A percentile compares a stretch with the other conserved stretches of the same genome.
These are phyloP conservation scores for Edaphochlamys debaryana DNA, from an alignment of 139 green algal species.

Conservation along the genomic window DNA sequence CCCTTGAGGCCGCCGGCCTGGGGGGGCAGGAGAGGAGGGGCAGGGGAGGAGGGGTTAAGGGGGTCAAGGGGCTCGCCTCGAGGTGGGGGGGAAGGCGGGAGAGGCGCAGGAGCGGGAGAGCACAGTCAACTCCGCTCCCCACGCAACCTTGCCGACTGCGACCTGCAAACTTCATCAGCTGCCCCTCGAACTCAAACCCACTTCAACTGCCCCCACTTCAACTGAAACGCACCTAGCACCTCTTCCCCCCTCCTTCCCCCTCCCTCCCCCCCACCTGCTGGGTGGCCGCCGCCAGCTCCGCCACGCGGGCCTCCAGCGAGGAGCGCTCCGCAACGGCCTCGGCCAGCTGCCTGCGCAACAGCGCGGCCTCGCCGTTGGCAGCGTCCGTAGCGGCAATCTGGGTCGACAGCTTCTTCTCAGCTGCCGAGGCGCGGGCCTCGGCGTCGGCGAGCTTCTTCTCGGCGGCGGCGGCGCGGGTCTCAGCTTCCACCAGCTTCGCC, in stretches of 20 bases:
- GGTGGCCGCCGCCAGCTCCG: constrained; percentile 1
- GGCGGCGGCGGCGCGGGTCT: neutral
- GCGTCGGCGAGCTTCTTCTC: neutral
- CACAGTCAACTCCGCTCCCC: no score
- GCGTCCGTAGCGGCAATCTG: neutral
- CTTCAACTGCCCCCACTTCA: neutral
- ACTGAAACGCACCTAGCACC: no score
- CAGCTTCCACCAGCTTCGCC: neutral
- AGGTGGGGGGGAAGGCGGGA: neutral
- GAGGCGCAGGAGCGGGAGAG: neutral
- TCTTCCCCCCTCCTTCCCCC: neutral
- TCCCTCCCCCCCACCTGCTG: neutral
- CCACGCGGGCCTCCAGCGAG: neutral
- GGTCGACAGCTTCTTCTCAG: neutral
- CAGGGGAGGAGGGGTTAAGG: neutral
- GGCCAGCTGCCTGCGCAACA: constrained; percentile 22
- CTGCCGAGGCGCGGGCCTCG: neutral
- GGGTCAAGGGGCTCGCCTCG: no score
- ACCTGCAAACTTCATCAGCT: neutral
- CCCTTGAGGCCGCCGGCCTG: constrained; percentile 21
- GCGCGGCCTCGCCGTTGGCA: neutral
- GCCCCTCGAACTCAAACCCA: no score
- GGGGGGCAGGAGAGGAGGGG: neutral
- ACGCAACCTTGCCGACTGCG: neutral
- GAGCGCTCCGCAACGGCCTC: constrained; percentile 4